Conservation (phyloP, 2,329 filamentous ascomycete genomes). For the Boeremia exigua region DNA sequence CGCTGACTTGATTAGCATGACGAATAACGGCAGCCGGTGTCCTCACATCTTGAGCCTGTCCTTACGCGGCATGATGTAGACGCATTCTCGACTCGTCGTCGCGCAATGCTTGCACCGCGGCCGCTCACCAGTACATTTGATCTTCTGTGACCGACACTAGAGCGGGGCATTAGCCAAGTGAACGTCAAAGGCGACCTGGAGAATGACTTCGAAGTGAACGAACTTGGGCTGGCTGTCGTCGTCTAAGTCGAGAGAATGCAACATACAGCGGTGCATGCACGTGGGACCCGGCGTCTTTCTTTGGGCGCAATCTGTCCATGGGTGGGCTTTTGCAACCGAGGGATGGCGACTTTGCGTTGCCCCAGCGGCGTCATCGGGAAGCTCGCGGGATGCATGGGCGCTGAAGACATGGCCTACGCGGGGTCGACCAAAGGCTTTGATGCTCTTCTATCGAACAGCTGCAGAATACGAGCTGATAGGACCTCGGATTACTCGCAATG, state of each 20-base stretch:
- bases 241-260: neutral
- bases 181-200: conserved; percentile 6
- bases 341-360: conserved; percentile 41
- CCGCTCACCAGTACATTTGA: conserved; percentile 49
- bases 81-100: conserved; percentile 41
- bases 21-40: too few relatives aligned
- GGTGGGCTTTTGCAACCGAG: conserved; percentile 33
- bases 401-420: conserved; percentile 13
- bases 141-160: conserved; percentile 49
- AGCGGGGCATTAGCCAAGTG: conserved; percentile 20
- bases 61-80: conserved; percentile 48
- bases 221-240: too few relatives aligned
- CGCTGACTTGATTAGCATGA: conserved; percentile 28
- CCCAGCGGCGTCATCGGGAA: conserved; percentile 15
- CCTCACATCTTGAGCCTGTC: conserved; percentile 47
- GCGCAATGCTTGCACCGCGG: conserved; percentile 49
- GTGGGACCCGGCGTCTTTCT: conserved; percentile 34
- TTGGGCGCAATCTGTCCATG: conserved; percentile 19
- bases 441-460: neutral
- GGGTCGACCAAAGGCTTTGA: conserved; percentile 3
- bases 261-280: conserved; percentile 40
- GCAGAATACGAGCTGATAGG: neutral
- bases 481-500: neutral
- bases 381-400: conserved; percentile 8
- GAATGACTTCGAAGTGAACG: neutral